Percentiles rank a stretch among this genome's conserved stretches.
Evolutionary conservation across 1,284 basidiomycete genomes (phyloP).

Genomic region (Flammula alnicola): DNA sequence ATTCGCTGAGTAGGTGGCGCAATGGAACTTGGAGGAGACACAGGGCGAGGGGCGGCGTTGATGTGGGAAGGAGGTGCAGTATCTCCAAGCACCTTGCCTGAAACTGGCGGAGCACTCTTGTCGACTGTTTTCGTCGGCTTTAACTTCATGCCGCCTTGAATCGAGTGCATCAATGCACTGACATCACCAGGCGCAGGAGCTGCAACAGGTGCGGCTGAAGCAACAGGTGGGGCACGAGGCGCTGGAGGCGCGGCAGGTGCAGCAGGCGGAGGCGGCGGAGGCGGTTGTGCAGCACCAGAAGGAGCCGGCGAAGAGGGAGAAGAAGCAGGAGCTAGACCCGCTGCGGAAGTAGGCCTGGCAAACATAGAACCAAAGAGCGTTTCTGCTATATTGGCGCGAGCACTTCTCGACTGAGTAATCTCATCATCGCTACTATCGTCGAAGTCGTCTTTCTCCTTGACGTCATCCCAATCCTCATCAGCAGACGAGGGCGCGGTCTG

Average conservation of each 20-base stretch:
- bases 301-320: slow-evolving; percentile 42
- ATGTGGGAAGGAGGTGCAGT: slow-evolving; percentile 76
- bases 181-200: slow-evolving; percentile 55
- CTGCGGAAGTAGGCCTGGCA: slow-evolving; percentile 37
- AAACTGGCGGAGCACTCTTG: slow-evolving; percentile 69
- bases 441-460: slow-evolving; percentile 74
- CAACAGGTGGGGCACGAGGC: slow-evolving; percentile 39
- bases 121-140: slow-evolving; percentile 86
- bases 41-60: slow-evolving; percentile 48
- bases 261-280: slow-evolving; percentile 29
- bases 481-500: slow-evolving; percentile 67
- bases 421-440: slow-evolving; percentile 85
- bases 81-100: slow-evolving; percentile 83
- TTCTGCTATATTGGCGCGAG: slow-evolving; percentile 75
- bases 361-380: slow-evolving; percentile 77
- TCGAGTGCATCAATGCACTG: slow-evolving; percentile 78
- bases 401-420: slow-evolving; percentile 62
- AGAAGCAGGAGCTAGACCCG: slow-evolving; percentile 27
- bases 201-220: slow-evolving; percentile 40
- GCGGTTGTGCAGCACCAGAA: slow-evolving; percentile 39
- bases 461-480: slow-evolving; percentile 87
- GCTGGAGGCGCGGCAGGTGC: slow-evolving; percentile 41
- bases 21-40: slow-evolving; percentile 43
- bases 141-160: slow-evolving; percentile 80
- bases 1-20: slow-evolving; percentile 21